Evolutionary conservation across 305 asterid genomes (phyloP).

Genomic region (Caryopteris hybrid): DNA sequence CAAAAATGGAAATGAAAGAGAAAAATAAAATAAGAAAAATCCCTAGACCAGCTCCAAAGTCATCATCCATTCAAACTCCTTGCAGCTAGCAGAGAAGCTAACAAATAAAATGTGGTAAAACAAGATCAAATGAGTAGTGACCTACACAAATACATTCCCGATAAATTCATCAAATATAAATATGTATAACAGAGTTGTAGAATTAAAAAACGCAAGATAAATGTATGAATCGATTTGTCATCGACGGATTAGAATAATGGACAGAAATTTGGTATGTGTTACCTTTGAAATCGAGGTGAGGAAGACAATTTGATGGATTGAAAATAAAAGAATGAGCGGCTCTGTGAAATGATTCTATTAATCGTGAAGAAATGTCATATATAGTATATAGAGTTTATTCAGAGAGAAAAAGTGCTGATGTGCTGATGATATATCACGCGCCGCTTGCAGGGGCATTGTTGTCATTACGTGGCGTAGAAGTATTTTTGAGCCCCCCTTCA

Average conservation of each 20-base stretch:
- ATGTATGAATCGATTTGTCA: slow-evolving; percentile 1
- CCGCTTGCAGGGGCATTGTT: slow-evolving; percentile 37
- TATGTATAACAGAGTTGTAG: neutral
- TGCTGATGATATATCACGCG: slow-evolving; percentile 15
- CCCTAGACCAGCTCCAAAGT: slow-evolving; percentile 30
- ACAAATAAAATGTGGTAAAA: slow-evolving; percentile 3
- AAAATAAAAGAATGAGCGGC: slow-evolving; percentile 28
- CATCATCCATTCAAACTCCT: slow-evolving; percentile 18
- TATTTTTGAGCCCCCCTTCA: too few relatives aligned
- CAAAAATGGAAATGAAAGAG: neutral
- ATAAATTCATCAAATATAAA: neutral
- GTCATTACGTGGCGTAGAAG: slow-evolving; percentile 55
- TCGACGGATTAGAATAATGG: too few relatives aligned
- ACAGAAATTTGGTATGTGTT: neutral
- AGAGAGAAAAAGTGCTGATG: neutral
- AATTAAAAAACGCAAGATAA: neutral
- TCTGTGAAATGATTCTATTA: slow-evolving; percentile 17
- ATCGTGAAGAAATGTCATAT: neutral
- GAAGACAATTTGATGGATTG: slow-evolving; percentile 9
- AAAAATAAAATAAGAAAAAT: neutral
- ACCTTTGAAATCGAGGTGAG: slow-evolving; percentile 39
- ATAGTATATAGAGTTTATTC: neutral
- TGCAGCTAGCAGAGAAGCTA: slow-evolving; percentile 26
- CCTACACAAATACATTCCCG: slow-evolving; percentile 7
- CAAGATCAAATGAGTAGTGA: slow-evolving; percentile 27